Percentiles rank a stretch among this genome's conserved stretches.
Conservation (phyloP, 495 filamentous ascomycete species). For the Neurospora pannonica region DNA sequence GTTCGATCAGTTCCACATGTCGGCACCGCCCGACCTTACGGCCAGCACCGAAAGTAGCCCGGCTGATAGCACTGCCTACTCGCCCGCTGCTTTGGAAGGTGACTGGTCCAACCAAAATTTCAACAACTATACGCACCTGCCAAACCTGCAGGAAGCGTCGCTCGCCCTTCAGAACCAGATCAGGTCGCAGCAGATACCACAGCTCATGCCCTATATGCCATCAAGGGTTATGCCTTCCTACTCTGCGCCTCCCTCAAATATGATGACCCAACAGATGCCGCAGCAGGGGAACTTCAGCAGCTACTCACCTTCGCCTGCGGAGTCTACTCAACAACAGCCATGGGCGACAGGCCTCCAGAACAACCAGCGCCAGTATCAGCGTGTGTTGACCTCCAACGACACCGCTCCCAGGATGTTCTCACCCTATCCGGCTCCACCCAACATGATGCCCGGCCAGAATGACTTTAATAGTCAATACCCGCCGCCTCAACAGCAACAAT, state of each 20-base stretch:
- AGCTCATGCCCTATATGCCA: slow-evolving; percentile 7
- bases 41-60: slow-evolving; percentile 37
- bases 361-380: background rate
- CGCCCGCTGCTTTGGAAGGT: slow-evolving; percentile 29
- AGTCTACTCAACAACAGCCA: background rate
- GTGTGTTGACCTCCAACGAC: background rate
- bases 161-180: slow-evolving; percentile 12
- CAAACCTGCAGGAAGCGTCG: slow-evolving; percentile 27
- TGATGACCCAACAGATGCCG: background rate
- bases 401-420: background rate
- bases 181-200: slow-evolving; percentile 6
- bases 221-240: background rate
- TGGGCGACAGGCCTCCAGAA: background rate
- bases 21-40: slow-evolving; percentile 22
- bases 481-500: background rate
- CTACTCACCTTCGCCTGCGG: background rate
- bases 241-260: background rate
- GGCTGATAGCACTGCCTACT: background rate
- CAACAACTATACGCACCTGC: slow-evolving; percentile 36
- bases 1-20: slow-evolving; percentile 18
- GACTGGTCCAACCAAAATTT: background rate
- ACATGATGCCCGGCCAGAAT: background rate
- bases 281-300: background rate
- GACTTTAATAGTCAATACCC: background rate
- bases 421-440: background rate